Percentiles rank a stretch among this genome's conserved stretches.
These are phyloP conservation scores for Jatropha curcas DNA, from an alignment of 345 rosid genomes.

Conservation along the genomic window DNA sequence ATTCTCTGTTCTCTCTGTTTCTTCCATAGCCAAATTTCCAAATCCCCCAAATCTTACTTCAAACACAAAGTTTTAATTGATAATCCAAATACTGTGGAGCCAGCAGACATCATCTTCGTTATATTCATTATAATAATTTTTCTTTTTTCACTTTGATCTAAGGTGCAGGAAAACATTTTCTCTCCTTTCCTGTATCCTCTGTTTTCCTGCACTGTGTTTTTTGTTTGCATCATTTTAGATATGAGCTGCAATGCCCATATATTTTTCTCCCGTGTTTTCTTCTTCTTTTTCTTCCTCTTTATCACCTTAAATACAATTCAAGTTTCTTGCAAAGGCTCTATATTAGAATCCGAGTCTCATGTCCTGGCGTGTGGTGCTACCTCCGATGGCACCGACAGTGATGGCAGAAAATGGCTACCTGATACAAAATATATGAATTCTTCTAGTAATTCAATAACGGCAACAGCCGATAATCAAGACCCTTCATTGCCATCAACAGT, in stretches of 20 bases:
- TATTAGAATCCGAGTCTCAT: conserved; percentile 19
- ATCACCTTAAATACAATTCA: not conserved
- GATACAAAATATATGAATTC: conserved; percentile 17
- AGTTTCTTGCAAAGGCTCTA: conserved; percentile 1
- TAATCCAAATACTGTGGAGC: not conserved
- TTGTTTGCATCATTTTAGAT: not conserved
- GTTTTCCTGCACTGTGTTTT: conserved; percentile 5
- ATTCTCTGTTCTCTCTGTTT: conserved; percentile 18
- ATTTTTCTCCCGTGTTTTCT: conserved; percentile 8
- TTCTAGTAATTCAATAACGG: conserved; percentile 8
- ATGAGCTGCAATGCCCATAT: conserved; percentile 14
- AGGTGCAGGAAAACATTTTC: not conserved
- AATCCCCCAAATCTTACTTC: not conserved
- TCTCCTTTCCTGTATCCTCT: conserved; percentile 8
- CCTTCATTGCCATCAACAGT: conserved; percentile 28
- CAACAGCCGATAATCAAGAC: conserved; percentile 24
- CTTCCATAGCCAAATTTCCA: not conserved
- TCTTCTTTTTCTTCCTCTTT: conserved; percentile 1
- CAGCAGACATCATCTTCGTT: not conserved
- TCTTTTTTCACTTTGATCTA: not conserved
- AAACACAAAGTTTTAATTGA: not conserved
- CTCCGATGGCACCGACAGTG: conserved; percentile 10
- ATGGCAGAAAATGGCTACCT: conserved; percentile 32
- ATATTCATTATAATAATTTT: not conserved
- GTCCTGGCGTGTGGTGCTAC: conserved; percentile 27